phyloP scores from a whole-genome alignment of 1,284 basidiomycete genomes.

The Fistulinella staudtii region DNA sequence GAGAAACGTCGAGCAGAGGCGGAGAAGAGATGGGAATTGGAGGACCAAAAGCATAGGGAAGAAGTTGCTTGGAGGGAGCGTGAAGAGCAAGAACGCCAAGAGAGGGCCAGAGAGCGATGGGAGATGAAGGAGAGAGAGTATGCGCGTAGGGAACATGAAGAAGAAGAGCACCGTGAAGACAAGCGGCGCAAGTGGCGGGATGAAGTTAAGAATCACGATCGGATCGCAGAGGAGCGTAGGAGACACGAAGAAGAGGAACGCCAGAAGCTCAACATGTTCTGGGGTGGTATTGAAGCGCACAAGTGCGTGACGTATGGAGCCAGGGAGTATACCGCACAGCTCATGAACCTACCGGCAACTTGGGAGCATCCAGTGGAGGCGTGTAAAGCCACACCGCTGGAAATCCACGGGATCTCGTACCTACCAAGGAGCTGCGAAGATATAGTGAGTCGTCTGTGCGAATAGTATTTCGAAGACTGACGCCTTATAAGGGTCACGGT shows the following conservation, averaged over 20 bases:
- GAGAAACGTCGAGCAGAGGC: too few relatives aligned
- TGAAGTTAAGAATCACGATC: constrained; percentile 14
- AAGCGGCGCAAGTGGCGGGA: constrained; percentile 9
- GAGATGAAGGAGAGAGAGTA: constrained; percentile 1
- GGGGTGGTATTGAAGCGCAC: constrained; percentile 15
- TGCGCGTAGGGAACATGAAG: background rate
- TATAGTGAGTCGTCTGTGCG: constrained; percentile 6
- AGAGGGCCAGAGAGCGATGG: constrained; percentile 7
- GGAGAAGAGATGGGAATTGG: too few relatives aligned
- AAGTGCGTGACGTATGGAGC: constrained; percentile 23
- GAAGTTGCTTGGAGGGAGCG: too few relatives aligned
- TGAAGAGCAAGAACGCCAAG: constrained; percentile 8
- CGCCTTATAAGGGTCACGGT: constrained; percentile 15
- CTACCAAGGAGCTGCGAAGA: constrained; percentile 24
- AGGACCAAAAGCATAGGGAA: too few relatives aligned
- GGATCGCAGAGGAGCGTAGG: constrained; percentile 9
- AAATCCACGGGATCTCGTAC: constrained; percentile 22
- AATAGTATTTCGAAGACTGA: constrained; percentile 3
- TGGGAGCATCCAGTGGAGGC: constrained; percentile 20
- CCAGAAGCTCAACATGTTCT: constrained; percentile 23
- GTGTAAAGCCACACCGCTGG: constrained; percentile 18
- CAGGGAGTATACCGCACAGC: constrained; percentile 22
- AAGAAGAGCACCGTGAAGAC: constrained; percentile 4
- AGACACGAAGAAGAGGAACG: constrained; percentile 18
- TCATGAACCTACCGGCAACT: constrained; percentile 18